Evolutionary conservation across 2,329 filamentous ascomycete genomes (phyloP).

Genomic region (Cercospora zeae-maydis): DNA sequence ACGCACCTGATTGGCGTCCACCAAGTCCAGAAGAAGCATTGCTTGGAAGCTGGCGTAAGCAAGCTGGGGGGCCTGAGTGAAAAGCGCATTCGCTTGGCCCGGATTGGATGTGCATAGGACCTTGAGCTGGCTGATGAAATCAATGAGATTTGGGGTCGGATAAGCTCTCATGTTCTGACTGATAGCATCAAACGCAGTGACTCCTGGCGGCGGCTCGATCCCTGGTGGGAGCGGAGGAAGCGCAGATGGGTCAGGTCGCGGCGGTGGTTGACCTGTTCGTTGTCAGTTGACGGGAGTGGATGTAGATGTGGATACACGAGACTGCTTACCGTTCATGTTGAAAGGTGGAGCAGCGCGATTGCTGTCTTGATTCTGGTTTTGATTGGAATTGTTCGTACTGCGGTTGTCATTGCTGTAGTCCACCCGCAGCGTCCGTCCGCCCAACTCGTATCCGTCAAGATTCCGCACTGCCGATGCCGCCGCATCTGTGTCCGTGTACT

Average conservation of each 20-base stretch:
- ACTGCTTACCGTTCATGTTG: slow-evolving; percentile 37
- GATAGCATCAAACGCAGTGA: slow-evolving; percentile 85
- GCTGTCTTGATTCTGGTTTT: slow-evolving; percentile 18
- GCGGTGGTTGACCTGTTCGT: background rate
- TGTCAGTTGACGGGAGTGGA: background rate
- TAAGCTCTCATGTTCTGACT: slow-evolving; percentile 84
- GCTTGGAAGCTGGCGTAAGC: slow-evolving; percentile 94
- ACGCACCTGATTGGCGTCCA: slow-evolving; percentile 77
- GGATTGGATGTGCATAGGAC: slow-evolving; percentile 78
- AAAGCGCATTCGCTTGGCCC: slow-evolving; percentile 75
- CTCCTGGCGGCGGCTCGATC: slow-evolving; percentile 74
- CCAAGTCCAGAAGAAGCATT: slow-evolving; percentile 84
- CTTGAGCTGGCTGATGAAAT: slow-evolving; percentile 94
- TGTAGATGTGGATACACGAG: no score
- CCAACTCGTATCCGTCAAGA: slow-evolving; percentile 90
- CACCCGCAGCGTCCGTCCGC: slow-evolving; percentile 88
- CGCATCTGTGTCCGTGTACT: slow-evolving; percentile 88
- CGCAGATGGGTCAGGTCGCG: slow-evolving; percentile 45
- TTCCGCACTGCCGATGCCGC: slow-evolving; percentile 93
- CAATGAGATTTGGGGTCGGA: slow-evolving; percentile 82
- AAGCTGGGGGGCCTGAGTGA: slow-evolving; percentile 85
- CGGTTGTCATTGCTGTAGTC: slow-evolving; percentile 94
- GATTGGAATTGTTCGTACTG: slow-evolving; percentile 41
- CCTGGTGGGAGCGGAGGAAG: slow-evolving; percentile 82
- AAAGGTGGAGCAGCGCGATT: slow-evolving; percentile 41